phyloP scores from a whole-genome alignment of 2,329 filamentous ascomycete species.

The Hirsutella minnesotensis region DNA sequence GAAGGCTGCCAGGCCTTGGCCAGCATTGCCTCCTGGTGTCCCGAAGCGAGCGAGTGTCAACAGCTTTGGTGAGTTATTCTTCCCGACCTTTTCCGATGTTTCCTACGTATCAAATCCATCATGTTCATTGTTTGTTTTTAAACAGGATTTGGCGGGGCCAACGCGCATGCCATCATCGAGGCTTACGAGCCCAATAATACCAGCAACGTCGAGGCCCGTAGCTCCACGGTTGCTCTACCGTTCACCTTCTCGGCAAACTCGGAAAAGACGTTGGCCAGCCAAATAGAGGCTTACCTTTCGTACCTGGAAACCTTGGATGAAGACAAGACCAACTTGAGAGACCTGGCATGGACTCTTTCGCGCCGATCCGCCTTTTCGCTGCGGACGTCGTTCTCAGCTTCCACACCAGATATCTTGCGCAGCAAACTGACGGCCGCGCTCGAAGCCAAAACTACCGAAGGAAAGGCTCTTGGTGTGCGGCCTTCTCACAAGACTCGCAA shows the following conservation, averaged over 20 bases:
- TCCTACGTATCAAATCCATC: too few relatives aligned
- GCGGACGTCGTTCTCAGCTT: too few relatives aligned
- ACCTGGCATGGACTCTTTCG: too few relatives aligned
- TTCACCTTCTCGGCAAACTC: not conserved
- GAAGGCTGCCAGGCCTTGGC: constrained; percentile 10
- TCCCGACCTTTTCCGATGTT: not conserved
- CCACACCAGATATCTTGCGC: too few relatives aligned
- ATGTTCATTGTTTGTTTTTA: not conserved
- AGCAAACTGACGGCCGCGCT: too few relatives aligned
- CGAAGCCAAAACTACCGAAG: not conserved
- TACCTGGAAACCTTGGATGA: too few relatives aligned
- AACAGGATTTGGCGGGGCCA: constrained; percentile 34
- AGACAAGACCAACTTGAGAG: too few relatives aligned
- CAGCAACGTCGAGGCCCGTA: not conserved
- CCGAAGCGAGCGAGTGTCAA: constrained; percentile 31
- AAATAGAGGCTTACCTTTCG: too few relatives aligned
- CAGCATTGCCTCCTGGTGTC: not conserved
- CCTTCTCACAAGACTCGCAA: not conserved
- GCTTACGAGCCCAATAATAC: not conserved
- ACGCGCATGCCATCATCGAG: constrained; percentile 29
- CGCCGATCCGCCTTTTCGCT: too few relatives aligned
- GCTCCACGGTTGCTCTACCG: not conserved
- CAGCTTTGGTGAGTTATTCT: constrained; percentile 18
- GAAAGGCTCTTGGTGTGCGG: not conserved
- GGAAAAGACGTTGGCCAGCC: not conserved